Conservation (phyloP, 352 stramenopile species). For the Phytophthora pisi region DNA sequence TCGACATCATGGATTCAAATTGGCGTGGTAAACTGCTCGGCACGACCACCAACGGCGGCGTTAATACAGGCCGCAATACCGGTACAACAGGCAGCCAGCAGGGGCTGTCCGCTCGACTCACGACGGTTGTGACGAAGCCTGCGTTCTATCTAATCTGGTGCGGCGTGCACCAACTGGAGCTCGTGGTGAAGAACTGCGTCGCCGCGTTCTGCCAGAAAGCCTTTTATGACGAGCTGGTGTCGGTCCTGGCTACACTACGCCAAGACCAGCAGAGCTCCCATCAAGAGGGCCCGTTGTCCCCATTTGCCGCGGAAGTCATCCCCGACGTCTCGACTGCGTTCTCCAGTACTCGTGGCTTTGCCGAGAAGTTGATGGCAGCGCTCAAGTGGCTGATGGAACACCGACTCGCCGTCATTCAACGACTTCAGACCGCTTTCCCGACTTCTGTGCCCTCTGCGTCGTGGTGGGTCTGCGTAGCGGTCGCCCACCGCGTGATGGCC, state of each 20-base stretch:
- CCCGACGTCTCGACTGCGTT: constrained; percentile 43
- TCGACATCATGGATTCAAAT: constrained; percentile 57
- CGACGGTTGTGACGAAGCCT: constrained; percentile 46
- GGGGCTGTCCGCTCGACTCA: constrained; percentile 47
- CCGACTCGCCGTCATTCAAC: constrained; percentile 33
- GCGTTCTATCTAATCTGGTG: constrained; percentile 71
- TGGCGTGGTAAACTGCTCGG: constrained; percentile 65
- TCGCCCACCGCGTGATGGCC: constrained; percentile 54
- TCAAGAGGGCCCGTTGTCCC: constrained; percentile 16
- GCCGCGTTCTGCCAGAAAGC: constrained; percentile 47
- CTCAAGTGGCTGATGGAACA: constrained; percentile 65
- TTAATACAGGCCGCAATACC: constrained; percentile 48
- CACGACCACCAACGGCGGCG: constrained; percentile 48
- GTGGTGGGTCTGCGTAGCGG: constrained; percentile 64
- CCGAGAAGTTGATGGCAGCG: constrained; percentile 43
- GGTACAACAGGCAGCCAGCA: constrained; percentile 56
- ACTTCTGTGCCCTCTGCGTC: constrained; percentile 47
- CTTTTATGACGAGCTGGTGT: constrained; percentile 62
- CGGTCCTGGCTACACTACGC: constrained; percentile 42
- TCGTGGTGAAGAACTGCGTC: constrained; percentile 66
- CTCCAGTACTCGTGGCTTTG: constrained; percentile 44
- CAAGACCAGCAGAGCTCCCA: constrained; percentile 25
- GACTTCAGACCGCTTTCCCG: constrained; percentile 29
- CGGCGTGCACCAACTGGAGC: constrained; percentile 59
- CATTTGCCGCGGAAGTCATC: constrained; percentile 39